A percentile compares a stretch with the other conserved stretches of the same genome.
These are phyloP conservation scores for Paramecium pentaurelia DNA, from an alignment of 73 alveolate genomes.

Conservation along the genomic window DNA sequence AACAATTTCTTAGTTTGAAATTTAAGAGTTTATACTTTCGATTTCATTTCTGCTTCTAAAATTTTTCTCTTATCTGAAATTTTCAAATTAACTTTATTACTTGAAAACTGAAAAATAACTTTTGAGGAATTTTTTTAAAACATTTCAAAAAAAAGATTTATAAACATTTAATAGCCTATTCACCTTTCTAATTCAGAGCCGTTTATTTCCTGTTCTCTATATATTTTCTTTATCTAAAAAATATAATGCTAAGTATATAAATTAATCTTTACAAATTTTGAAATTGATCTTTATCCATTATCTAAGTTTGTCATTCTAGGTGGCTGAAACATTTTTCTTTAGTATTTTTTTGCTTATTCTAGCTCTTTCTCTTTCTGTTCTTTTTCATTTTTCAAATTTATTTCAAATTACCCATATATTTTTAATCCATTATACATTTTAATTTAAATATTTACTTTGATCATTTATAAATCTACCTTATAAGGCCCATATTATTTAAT, in stretches of 20 bases:
- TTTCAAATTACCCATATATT: background rate
- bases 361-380: background rate
- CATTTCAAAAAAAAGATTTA: background rate
- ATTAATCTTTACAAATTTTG: background rate
- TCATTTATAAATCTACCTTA: too few species aligned
- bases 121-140: background rate
- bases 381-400: background rate
- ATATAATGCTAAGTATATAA: background rate
- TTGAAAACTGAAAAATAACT: background rate
- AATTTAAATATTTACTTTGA: too few species aligned
- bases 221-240: background rate
- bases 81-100: background rate
- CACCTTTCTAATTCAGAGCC: constrained; percentile 4
- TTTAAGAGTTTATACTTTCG: background rate
- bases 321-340: background rate
- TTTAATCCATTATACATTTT: too few species aligned
- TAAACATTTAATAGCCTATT: background rate
- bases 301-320: background rate
- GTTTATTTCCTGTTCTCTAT: background rate
- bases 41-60: background rate
- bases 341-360: background rate
- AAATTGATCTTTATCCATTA: background rate
- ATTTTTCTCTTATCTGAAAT: constrained; percentile 15
- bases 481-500: too few species aligned
- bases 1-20: background rate